phyloP scores from a whole-genome alignment of 2,329 filamentous ascomycete genomes.

The Coniochaeta pulveracea region DNA sequence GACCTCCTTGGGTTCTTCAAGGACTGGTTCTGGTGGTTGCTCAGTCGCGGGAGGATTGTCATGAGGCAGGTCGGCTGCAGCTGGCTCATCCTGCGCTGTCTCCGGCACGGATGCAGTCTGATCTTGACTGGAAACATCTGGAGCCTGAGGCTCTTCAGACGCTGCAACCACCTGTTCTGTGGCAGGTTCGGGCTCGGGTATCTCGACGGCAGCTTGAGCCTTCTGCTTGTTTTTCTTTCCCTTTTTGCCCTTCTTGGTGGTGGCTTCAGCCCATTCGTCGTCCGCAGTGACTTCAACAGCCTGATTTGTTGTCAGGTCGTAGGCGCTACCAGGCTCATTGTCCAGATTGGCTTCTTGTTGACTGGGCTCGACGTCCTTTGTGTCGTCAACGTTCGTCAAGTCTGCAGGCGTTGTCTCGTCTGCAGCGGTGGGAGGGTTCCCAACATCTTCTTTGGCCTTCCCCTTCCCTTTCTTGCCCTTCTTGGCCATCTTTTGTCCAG shows the following conservation, averaged over 20 bases:
- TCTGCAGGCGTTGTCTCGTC: conserved; percentile 1
- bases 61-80: not conserved
- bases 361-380: not conserved
- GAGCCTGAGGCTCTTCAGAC: not conserved
- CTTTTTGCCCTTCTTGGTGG: conserved; percentile 17
- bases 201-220: conserved; percentile 3
- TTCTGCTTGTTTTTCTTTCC: conserved; percentile 22
- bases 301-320: not conserved
- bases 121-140: not conserved
- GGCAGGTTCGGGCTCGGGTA: not conserved
- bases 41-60: too few relatives aligned
- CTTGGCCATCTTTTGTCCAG: conserved; percentile 11
- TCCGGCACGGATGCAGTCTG: not conserved
- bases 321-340: too few relatives aligned
- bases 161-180: too few relatives aligned
- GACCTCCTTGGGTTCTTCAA: too few relatives aligned
- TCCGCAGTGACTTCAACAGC: conserved; percentile 4
- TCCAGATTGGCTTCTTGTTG: not conserved
- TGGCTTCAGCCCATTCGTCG: conserved; percentile 7
- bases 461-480: conserved; percentile 26
- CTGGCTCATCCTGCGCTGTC: not conserved
- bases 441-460: conserved; percentile 16
- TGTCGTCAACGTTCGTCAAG: too few relatives aligned
- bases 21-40: too few relatives aligned
- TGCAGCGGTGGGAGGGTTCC: not conserved